phyloP scores from a whole-genome alignment of 1,139 yeast genomes.

The Zygosaccharomyces sapae region DNA sequence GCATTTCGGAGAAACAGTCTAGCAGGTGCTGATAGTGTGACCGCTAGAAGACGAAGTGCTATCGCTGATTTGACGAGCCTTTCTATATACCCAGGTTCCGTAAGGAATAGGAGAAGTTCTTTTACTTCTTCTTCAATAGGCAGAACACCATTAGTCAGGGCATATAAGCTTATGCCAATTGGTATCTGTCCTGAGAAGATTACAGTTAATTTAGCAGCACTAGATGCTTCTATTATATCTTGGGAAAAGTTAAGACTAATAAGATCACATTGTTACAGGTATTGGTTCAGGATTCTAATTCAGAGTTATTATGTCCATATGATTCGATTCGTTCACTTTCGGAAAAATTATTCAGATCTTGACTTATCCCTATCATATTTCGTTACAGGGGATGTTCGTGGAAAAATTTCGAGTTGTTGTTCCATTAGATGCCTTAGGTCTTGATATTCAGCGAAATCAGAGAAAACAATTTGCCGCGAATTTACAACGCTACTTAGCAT shows the following conservation, averaged over 20 bases:
- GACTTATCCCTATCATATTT: slow-evolving; percentile 17
- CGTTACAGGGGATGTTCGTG: slow-evolving; percentile 14
- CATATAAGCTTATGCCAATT: slow-evolving; percentile 10
- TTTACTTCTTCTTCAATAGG: slow-evolving; percentile 12
- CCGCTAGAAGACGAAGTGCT: slow-evolving; percentile 25
- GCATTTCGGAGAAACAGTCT: slow-evolving; percentile 24
- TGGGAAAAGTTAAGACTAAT: slow-evolving; percentile 8
- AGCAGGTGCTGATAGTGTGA: slow-evolving; percentile 19
- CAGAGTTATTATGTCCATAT: not conserved
- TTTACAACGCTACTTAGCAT: slow-evolving; percentile 12
- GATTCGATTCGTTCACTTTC: slow-evolving; percentile 3
- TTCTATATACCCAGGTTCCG: not conserved
- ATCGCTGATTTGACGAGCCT: slow-evolving; percentile 9
- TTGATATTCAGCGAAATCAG: not conserved
- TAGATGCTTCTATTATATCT: slow-evolving; percentile 17
- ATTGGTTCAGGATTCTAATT: slow-evolving; percentile 3
- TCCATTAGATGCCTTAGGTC: slow-evolving; percentile 2
- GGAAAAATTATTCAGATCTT: slow-evolving; percentile 10
- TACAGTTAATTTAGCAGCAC: slow-evolving; percentile 15
- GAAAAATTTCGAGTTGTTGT: slow-evolving; percentile 17
- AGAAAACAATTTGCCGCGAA: slow-evolving; percentile 3
- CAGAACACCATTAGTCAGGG: slow-evolving; percentile 11
- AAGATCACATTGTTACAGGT: slow-evolving; percentile 14
- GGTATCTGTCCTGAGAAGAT: slow-evolving; percentile 13
- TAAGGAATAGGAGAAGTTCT: slow-evolving; percentile 16